These are phyloP conservation scores for Trichoderma semiorbis DNA, from an alignment of 2,329 filamentous ascomycete genomes.

Conservation along the genomic window DNA sequence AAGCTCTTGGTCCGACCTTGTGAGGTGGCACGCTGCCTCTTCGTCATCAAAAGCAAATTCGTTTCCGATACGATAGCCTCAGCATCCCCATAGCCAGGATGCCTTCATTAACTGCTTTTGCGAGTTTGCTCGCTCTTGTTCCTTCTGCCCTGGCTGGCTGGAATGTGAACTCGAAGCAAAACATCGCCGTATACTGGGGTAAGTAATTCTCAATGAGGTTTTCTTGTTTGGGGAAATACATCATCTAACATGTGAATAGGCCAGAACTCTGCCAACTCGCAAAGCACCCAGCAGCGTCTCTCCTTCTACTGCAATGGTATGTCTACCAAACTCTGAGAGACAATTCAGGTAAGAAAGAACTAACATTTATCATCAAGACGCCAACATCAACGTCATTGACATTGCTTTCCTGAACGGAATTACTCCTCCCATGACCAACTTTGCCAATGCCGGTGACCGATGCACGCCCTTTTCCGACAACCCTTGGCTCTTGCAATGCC, in stretches of 20 bases:
- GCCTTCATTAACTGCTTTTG: conserved; percentile 19
- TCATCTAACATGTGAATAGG: conserved; percentile 27
- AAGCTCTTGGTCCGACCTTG: conserved; percentile 7
- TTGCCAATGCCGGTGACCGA: conserved; percentile 60
- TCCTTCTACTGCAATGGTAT: conserved; percentile 57
- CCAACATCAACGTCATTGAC: conserved; percentile 55
- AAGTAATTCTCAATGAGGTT: conserved; percentile 17
- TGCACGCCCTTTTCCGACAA: conserved; percentile 59
- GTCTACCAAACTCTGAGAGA: conserved; percentile 22
- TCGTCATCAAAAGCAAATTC: not conserved
- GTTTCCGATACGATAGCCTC: not conserved
- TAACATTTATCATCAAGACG: conserved; percentile 30
- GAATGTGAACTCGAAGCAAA: conserved; percentile 43
- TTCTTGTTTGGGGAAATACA: no score
- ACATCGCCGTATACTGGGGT: conserved; percentile 68
- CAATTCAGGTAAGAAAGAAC: not conserved
- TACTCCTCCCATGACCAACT: conserved; percentile 55
- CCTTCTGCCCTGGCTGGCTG: conserved; percentile 41
- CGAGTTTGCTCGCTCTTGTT: conserved; percentile 25
- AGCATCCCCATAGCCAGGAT: not conserved
- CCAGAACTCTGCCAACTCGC: conserved; percentile 58
- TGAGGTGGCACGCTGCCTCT: not conserved
- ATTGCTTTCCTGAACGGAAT: conserved; percentile 61
- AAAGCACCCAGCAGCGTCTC: conserved; percentile 52
- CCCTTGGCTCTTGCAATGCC: conserved; percentile 54